Evolutionary conservation across 257 asterid genomes (phyloP), one percentile per base, ranked within the genome.

Genomic region (Solanum infundibuliforme): DNA sequence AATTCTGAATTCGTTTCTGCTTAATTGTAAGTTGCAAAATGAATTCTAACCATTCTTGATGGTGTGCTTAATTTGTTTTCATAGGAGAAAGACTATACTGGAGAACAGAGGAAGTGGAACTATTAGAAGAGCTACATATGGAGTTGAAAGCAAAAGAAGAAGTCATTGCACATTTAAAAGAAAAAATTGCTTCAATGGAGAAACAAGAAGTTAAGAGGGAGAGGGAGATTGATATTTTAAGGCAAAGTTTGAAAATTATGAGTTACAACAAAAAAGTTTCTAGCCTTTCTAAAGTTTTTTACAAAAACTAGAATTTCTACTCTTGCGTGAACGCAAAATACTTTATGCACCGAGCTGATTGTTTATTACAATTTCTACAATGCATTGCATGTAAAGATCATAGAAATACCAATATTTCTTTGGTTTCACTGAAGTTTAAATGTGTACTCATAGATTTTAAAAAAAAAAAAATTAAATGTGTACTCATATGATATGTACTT

Each of bases 201-300:
- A 83, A 92, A 58, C 92, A 90, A 90, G 97, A 93, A 83, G 62
- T 71, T 43, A 94, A 86, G 88, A 89, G 95, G 75, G 96, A 94
- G 76, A 93, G 96, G 41, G 98, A 97, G 90, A 88, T 95, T 83
- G 98, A 95, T 69, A 97, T 94, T 48, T 86, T 97, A 29, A 93
- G 94, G 43, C 98, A 97, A 69, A 94, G 99, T 90, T 88, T 95
- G 90, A 90, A 93, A 91, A 97, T 94, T 74, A 91, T 95, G 93
- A 92, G 95, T 89, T 93, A 93, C 89, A 90, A 83, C 46, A 93
- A 55, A 88, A 93, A 89, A 87, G 65, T 92, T 81, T 1, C 68
- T 43, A 43, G 36, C 27, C 18, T 43, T 8, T 14, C 85, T 27
- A 79, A 79, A 79, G 39, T 13, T 14, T 14, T 27, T 43, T 14